Percentiles rank a stretch among this genome's conserved stretches.
These are phyloP conservation scores for Penicillium alfredii DNA, from an alignment of 495 filamentous ascomycete genomes.

Conservation along the genomic window DNA sequence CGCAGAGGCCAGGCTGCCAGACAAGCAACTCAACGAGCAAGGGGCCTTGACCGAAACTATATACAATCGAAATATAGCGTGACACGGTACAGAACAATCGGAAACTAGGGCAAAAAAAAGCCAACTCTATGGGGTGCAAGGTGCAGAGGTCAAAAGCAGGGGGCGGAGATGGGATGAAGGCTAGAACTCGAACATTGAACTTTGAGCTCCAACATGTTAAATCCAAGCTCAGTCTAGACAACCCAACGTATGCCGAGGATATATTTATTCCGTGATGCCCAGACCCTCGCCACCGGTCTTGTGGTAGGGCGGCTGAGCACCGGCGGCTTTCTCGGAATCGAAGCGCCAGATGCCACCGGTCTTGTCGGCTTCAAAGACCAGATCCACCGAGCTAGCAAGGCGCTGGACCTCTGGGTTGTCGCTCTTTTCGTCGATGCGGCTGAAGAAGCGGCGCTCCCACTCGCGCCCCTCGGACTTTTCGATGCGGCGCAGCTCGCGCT, in stretches of 20 bases:
- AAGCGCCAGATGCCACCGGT: slow-evolving; percentile 89
- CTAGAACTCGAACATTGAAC: no score
- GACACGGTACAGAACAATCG: slow-evolving; percentile 10
- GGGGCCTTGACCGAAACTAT: slow-evolving; percentile 15
- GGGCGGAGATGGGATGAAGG: no score
- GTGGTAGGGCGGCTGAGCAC: slow-evolving; percentile 40
- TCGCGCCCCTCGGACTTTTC: slow-evolving; percentile 72
- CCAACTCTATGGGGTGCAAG: slow-evolving; percentile 21
- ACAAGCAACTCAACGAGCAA: slow-evolving; percentile 8
- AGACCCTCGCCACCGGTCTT: slow-evolving; percentile 36
- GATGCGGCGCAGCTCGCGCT: slow-evolving; percentile 74
- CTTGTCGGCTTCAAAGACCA: slow-evolving; percentile 63
- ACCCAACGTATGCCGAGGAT: neutral
- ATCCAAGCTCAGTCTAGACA: neutral
- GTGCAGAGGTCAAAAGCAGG: neutral
- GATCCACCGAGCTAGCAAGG: slow-evolving; percentile 52
- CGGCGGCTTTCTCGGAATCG: slow-evolving; percentile 57
- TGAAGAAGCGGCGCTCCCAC: slow-evolving; percentile 87
- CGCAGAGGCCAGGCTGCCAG: slow-evolving; percentile 1
- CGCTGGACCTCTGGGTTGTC: slow-evolving; percentile 50
- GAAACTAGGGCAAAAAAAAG: slow-evolving; percentile 10
- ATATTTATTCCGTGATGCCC: slow-evolving; percentile 25
- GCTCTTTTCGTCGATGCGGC: slow-evolving; percentile 40
- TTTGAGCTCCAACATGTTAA: no score
- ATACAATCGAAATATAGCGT: slow-evolving; percentile 23